Conservation (phyloP, 805 yeast species). For the Candida ponderosae region DNA sequence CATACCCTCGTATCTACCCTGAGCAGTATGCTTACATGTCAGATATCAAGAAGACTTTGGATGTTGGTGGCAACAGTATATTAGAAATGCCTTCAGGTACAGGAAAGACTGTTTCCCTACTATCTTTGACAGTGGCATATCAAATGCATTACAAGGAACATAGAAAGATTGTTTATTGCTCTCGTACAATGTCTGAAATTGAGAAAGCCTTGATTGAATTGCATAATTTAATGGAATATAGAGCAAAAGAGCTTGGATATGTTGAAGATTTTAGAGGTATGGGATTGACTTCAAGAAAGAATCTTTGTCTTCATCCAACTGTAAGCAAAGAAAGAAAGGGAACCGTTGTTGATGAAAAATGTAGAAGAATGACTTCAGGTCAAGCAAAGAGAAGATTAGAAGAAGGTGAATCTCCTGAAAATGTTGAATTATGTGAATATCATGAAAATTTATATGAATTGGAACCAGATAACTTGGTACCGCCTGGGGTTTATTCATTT, state of each 20-base stretch:
- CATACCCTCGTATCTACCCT: conserved; percentile 94
- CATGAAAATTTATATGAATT: conserved; percentile 85
- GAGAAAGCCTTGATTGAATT: conserved; percentile 94
- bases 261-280: conserved; percentile 89
- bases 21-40: conserved; percentile 98
- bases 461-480: conserved; percentile 85
- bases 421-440: conserved; percentile 63
- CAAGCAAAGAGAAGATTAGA: conserved; percentile 63
- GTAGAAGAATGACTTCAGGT: conserved; percentile 92
- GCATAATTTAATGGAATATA: conserved; percentile 77
- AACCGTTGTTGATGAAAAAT: conserved; percentile 87
- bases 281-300: conserved; percentile 92
- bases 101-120: conserved; percentile 89
- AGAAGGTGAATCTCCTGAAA: conserved; percentile 38
- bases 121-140: conserved; percentile 89
- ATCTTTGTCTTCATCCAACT: conserved; percentile 83
- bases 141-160: conserved; percentile 94
- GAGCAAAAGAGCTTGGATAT: conserved; percentile 76
- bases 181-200: conserved; percentile 99
- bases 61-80: conserved; percentile 94
- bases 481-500: conserved; percentile 91
- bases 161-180: conserved; percentile 89
- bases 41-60: conserved; percentile 86
- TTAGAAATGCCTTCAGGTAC: conserved; percentile 99
- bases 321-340: conserved; percentile 89